A percentile compares a stretch with the other conserved stretches of the same genome.
Conservation (phyloP, 495 filamentous ascomycete genomes). For the Lasiosphaeria miniovina region DNA sequence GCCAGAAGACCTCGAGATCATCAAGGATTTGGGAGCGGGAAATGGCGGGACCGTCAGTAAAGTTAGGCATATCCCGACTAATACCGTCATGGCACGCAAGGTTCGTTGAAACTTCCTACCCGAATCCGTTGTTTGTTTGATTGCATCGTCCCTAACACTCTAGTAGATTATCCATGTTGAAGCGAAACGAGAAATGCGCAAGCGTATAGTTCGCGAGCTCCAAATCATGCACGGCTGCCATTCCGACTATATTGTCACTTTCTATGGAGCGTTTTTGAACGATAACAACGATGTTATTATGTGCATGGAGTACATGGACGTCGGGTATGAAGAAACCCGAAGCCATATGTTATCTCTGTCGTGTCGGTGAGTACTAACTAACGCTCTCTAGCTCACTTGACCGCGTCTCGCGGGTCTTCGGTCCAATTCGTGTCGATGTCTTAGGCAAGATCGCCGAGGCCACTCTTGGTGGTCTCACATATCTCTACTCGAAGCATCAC, state of each 20-base stretch:
- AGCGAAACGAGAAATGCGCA: constrained; percentile 92
- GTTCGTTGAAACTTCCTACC: constrained; percentile 43
- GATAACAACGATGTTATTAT: constrained; percentile 94
- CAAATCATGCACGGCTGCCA: constrained; percentile 99
- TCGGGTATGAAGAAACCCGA: constrained; percentile 65
- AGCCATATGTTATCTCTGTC: background rate
- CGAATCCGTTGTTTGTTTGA: background rate
- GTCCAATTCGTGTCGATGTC: constrained; percentile 94
- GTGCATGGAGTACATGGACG: constrained; percentile 99
- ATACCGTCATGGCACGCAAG: constrained; percentile 97
- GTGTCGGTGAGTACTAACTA: constrained; percentile 33
- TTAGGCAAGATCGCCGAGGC: constrained; percentile 98
- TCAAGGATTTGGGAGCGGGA: constrained; percentile 92
- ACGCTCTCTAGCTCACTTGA: constrained; percentile 72
- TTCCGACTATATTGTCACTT: constrained; percentile 91
- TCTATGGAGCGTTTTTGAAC: constrained; percentile 96
- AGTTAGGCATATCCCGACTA: constrained; percentile 90
- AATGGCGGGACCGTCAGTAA: constrained; percentile 99
- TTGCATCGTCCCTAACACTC: constrained; percentile 2
- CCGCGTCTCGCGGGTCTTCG: constrained; percentile 88
- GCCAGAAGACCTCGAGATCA: constrained; percentile 84
- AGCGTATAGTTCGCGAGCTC: constrained; percentile 91
- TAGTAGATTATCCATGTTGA: constrained; percentile 93
- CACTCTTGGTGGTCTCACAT: constrained; percentile 88
- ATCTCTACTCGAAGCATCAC: constrained; percentile 88